Base-by-base conservation (phyloP, 805 yeast species). In the Henningerozyma blattae region DNA sequence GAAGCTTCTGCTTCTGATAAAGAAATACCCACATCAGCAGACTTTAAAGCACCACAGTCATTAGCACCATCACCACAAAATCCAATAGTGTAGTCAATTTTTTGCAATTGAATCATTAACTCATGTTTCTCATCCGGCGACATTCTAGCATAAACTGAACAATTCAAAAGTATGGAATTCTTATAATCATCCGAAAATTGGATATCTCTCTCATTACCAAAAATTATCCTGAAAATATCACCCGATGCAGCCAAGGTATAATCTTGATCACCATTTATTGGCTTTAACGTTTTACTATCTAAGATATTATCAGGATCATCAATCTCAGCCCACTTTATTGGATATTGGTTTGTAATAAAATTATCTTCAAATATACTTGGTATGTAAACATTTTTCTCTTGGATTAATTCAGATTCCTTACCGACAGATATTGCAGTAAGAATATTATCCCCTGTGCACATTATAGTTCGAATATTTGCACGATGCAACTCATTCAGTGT, bases 31-130 rank as follows among this genome's bases (percentile, higher is more conserved):
- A 93, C 94, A 59, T 91, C 95, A 0, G 98, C 97, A 12, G 95
- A 95, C 50, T 89, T 91, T 37, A 91, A 64, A 0, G 99, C 99
- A 45, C 98, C 98, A 59, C 97, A 91, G 53, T 91, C 99, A 58
- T 91, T 91, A 5, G 99, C 99, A 43, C 99, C 99, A 61, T 91
- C 99, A 25, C 99, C 99, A 60, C 97, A 91, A 57, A 91, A 91
- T 3, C 96, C 95, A 31, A 85, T 94, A 0, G 94, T 84, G 52
- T 89, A 89, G 48, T 87, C 95, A 15, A 91, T 52, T 16, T 65
- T 68, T 54, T 86, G 95, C 12, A 91, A 61, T 52, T 80, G 84
- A 47, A 82, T 87, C 24, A 91, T 95, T 31, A 91, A 64, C 58
- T 91, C 98, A 55, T 91, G 95, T 51, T 91, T 91, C 56, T 91